A percentile compares a stretch with the other conserved stretches of the same genome.
Evolutionary conservation across 2,329 filamentous ascomycete species (phyloP).

Genomic region (Calonectria pseudoreteaudii): DNA sequence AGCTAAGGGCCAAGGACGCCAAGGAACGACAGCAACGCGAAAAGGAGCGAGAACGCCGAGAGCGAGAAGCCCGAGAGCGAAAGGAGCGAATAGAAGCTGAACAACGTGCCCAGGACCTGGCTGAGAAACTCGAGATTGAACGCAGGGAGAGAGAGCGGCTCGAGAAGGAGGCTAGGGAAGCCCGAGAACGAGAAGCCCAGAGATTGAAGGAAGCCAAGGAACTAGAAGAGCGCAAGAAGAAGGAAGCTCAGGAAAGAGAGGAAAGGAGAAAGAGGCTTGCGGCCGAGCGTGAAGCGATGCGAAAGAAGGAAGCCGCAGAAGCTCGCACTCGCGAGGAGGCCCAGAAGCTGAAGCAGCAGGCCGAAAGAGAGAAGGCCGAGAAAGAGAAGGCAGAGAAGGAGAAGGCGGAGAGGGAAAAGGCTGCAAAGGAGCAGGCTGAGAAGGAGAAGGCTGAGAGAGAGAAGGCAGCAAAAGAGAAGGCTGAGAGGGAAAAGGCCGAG

Average conservation of each 20-base stretch:
- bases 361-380: constrained; percentile 43
- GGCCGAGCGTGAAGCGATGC: constrained; percentile 49
- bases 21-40: constrained; percentile 58
- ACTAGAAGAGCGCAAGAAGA: constrained; percentile 38
- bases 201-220: constrained; percentile 44
- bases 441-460: constrained; percentile 49
- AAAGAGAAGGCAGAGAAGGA: constrained; percentile 55
- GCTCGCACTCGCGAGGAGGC: constrained; percentile 35
- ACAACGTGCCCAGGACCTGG: constrained; percentile 44
- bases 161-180: constrained; percentile 57
- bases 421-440: constrained; percentile 42
- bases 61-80: constrained; percentile 48
- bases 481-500: constrained; percentile 44
- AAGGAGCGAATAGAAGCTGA: constrained; percentile 44
- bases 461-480: constrained; percentile 49
- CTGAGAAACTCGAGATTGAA: constrained; percentile 53
- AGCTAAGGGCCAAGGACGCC: constrained; percentile 68
- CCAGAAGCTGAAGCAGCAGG: constrained; percentile 52
- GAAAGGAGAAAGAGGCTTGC: constrained; percentile 52
- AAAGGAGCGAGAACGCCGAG: constrained; percentile 51
- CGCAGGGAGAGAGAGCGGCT: constrained; percentile 55
- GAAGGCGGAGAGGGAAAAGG: constrained; percentile 44
- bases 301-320: constrained; percentile 43
- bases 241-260: constrained; percentile 48
- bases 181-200: constrained; percentile 45